Base-by-base conservation (phyloP, 2,329 filamentous ascomycete genomes). In the Curvularia hawaiiensis region DNA sequence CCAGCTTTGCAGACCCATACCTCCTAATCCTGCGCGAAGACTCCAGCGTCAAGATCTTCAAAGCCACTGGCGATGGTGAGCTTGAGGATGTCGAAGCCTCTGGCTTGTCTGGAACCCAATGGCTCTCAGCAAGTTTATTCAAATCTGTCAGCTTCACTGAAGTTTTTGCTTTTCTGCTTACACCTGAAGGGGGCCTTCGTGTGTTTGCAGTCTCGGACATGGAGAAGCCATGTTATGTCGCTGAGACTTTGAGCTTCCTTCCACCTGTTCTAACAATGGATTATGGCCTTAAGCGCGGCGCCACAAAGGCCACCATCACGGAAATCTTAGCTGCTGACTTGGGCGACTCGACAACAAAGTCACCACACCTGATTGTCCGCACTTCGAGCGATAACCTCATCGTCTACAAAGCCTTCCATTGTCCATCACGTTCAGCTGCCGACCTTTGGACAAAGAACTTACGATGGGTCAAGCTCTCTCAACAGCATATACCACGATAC, bases 1-100 rank as follows among this genome's bases (percentile, higher is more conserved):
- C 91, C 38, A 96, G 90, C 72, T 93, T 98, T 67, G 86, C 86
- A 20, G 94, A 98, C 66, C 92, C 92, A 0, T 97, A 92, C 70
- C 77, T 99, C 12, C 80, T 97, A 2, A 83, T 98, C 14, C 79
- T 97, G 20, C 85, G 92, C 55, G 92, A 97, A 62, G 92, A 99
- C 73, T 87, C 86, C 6, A 95, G 90, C 59, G 83, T 92, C 7
- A 87, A 91, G 54, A 80, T 98, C 39, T 88, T 92, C 45, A 86
- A 91, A 69, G 90, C 93, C 39, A 91, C 93, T 68, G 86, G 85
- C 45, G 90, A 87, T 68, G 89, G 91, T 44, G 95, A 99, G 67
- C 80, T 98, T 3, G 93, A 97, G 71, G 91, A 96, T 71, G 77
- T 96, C 3, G 86, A 90, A 63, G 80, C 84, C 31, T 86, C 88